Evolutionary conservation across 1,284 basidiomycete species (phyloP), one percentile per base, ranked within the genome.

Genomic region (Peniophora sp.): DNA sequence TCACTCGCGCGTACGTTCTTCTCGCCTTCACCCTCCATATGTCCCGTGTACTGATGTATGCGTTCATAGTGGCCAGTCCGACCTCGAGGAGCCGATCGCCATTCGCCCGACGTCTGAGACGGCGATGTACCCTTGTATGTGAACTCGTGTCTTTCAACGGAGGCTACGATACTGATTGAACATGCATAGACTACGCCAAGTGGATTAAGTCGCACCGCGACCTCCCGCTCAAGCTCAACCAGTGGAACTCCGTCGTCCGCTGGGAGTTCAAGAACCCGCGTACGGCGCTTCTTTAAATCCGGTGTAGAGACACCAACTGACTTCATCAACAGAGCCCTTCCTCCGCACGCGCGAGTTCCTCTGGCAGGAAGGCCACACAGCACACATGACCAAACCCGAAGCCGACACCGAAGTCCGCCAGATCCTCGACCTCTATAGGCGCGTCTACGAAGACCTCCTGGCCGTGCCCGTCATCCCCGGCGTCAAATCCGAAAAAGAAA

Each of bases 241-340:
- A 98, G 69, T 99, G 96, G 96, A 98, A 98, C 75, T 93, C 85
- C 59, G 95, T 99, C 62, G 96, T 99, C 24, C 87, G 96, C 56
- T 99, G 96, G 96, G 96, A 99, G 70, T 99, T 99, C 79, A 99
- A 99, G 75, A 97, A 96, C 69, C 97, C 96, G 50, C 93, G 86
- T 88, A 57, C 60, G 71, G 63, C 24, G 27, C 42, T 34, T 10
- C 34, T 35, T n/a, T n/a, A n/a, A n/a, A n/a, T n/a, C n/a, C n/a
- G n/a, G n/a, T n/a, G n/a, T n/a, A n/a, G n/a, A n/a, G n/a, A n/a
- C n/a, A n/a, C 45, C 34, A 23, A 22, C 14, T 24, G 17, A 17
- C 36, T 18, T 24, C 18, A 24, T 14, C 22, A 45, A 11, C 62
- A 88, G 85, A 99, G 71, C 96, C 96, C 2, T 99, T 99, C 88